Base-by-base conservation (phyloP, 805 yeast genomes). In the Kurtzmaniella cleridarum region DNA sequence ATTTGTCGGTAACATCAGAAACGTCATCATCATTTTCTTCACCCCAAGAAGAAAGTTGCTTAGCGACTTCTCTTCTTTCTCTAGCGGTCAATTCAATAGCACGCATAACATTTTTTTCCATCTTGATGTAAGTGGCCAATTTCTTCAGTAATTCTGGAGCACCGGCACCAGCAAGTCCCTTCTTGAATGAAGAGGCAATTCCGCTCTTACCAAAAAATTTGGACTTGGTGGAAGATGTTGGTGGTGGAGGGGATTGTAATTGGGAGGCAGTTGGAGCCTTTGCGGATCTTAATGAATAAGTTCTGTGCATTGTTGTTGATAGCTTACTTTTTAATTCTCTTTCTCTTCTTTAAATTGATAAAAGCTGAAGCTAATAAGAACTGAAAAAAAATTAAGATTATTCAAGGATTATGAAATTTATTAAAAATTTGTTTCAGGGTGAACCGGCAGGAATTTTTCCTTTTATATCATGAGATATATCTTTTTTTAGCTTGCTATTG, bases 221-320 rank as follows among this genome's bases (percentile, higher is more conserved):
- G 54, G 81, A 77, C 72, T 88, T 88, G 56, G 97, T 84, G 39
- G 95, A 71, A 26, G 96, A 81, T 31, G 95, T 82, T 49, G 97
- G 98, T 35, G 98, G 98, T 40, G 95, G 91, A 27, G 98, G 97
- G 36, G 85, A 76, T 62, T 84, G 90, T 67, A 91, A 68, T 69
- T 91, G 96, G 50, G 96, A 79, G 44, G 98, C 98, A 41, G 98
- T 90, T 46, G 98, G 98, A 30, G 97, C 98, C 68, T 96, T 85
- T 41, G 83, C 65, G 54, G 89, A 81, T 79, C 98, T 89, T 69
- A 91, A 76, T 27, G 98, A 91, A 71, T 93, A 93, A 36, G 98
- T 91, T 82, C 97, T 85, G 77, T 91, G 97, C 98, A 93, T 93
- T 49, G 36, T 20, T 20, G 24, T 5, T 20, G 24, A 8, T 20